These are phyloP conservation scores for Boletus sp. DNA, from an alignment of 1,284 basidiomycete species.

Conservation along the genomic window DNA sequence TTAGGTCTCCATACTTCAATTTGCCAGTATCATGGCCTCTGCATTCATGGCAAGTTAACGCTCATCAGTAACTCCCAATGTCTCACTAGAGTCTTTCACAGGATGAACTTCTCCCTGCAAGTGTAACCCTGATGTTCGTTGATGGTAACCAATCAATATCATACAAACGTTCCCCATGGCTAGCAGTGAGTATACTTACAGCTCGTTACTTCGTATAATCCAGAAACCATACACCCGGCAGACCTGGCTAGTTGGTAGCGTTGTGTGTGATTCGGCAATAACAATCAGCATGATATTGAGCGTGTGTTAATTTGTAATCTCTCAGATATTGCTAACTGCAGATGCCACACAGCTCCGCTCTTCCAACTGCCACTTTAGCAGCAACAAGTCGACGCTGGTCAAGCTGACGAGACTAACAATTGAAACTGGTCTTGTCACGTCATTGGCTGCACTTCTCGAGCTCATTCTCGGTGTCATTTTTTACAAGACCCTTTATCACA, in stretches of 20 bases:
- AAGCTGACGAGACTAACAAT: conserved; percentile 29
- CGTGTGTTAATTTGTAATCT: conserved; percentile 13
- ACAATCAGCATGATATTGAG: conserved; percentile 26
- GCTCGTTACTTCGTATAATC: not conserved
- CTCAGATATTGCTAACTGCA: not conserved
- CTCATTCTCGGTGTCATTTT: conserved; percentile 19
- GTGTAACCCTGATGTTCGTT: too few species aligned
- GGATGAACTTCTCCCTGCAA: not conserved
- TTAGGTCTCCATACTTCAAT: conserved; percentile 24
- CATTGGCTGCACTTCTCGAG: conserved; percentile 24
- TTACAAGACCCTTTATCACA: conserved; percentile 7
- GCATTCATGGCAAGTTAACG: not conserved
- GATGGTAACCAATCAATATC: not conserved
- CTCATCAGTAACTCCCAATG: not conserved
- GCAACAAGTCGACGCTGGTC: conserved; percentile 10
- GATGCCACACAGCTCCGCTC: conserved; percentile 19
- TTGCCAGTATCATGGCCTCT: conserved; percentile 18
- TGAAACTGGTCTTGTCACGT: conserved; percentile 34
- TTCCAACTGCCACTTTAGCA: conserved; percentile 13
- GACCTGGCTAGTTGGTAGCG: conserved; percentile 31
- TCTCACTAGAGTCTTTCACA: not conserved
- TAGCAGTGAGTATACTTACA: not conserved
- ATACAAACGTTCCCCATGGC: conserved; percentile 11
- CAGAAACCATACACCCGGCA: conserved; percentile 4
- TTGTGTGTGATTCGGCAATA: conserved; percentile 27